These are phyloP conservation scores for Ailanthus altissimus DNA, from an alignment of 345 rosid genomes.

Conservation along the genomic window DNA sequence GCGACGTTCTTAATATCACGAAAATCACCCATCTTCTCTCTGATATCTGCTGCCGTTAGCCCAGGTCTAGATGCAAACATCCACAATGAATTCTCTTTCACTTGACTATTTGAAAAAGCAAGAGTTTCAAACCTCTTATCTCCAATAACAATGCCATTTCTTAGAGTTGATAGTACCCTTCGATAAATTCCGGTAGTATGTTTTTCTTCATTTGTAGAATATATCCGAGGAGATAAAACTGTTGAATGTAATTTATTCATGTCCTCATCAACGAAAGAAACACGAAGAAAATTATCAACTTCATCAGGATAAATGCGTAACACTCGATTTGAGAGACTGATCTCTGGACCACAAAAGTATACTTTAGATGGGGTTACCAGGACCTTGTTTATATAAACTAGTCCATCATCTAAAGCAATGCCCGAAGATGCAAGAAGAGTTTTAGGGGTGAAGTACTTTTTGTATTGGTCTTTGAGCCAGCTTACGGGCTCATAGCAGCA, in stretches of 20 bases:
- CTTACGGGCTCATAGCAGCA: slow-evolving; percentile 48
- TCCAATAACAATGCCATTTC: slow-evolving; percentile 43
- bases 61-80: slow-evolving; percentile 48
- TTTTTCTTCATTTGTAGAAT: slow-evolving; percentile 16
- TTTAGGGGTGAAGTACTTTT: slow-evolving; percentile 13
- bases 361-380: slow-evolving; percentile 51
- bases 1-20: slow-evolving; percentile 45
- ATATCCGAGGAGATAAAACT: slow-evolving; percentile 36
- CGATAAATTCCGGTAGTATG: slow-evolving; percentile 41
- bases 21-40: slow-evolving; percentile 44
- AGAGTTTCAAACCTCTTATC: slow-evolving; percentile 49
- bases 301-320: slow-evolving; percentile 36
- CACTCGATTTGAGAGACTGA: slow-evolving; percentile 50
- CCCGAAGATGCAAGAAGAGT: slow-evolving; percentile 23
- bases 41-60: slow-evolving; percentile 40
- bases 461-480: slow-evolving; percentile 44
- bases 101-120: slow-evolving; percentile 53
- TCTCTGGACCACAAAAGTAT: slow-evolving; percentile 50
- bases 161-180: slow-evolving; percentile 40
- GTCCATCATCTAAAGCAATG: slow-evolving; percentile 35
- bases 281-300: slow-evolving; percentile 46
- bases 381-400: slow-evolving; percentile 45
- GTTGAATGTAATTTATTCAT: slow-evolving; percentile 38
- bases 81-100: slow-evolving; percentile 54
- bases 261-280: slow-evolving; percentile 52